Base-by-base conservation (phyloP, 257 asterid species). In the Solanum appendiculatum region DNA sequence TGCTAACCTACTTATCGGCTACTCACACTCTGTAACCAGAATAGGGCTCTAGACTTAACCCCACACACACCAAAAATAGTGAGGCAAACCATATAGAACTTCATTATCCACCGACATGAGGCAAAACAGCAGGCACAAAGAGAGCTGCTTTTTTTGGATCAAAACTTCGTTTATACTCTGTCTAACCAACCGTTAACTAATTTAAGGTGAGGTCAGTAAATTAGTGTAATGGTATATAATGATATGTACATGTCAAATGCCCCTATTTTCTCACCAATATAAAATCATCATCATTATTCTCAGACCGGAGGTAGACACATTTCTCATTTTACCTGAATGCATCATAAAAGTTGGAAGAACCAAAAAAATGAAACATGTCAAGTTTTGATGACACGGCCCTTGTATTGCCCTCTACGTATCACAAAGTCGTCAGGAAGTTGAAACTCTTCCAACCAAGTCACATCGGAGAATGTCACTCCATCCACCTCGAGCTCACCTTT, bases 401-500 rank as follows among this genome's bases (percentile, higher is more conserved):
- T 96, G 94, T 97, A 97, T 91, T 90, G 97, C 73, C 97, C 99
- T 92, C 98, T 96, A 91, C 94, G 93, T 86, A 97, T 89, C 87
- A 96, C 98, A 86, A 96, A 96, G 89, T 96, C 95, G 56, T 97
- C 99, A 2, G 99, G 98, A 40, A 95, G 98, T 89, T 90, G 98
- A 88, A 89, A 91, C 93, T 96, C 98, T 91, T 95, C 98, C 89
- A 97, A 94, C 99, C 99, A 97, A 82, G 94, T 89, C 87, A 97
- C 72, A 68, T 95, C 93, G 7, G 99, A 91, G 69, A 90, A 44
- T 18, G 92, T 86, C 87, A 78, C 95, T 83, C 98, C 99, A 23
- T 96, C 96, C 87, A 94, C 95, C 92, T 95, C 98, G 33, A 96
- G 88, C 6, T 91, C 86, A 88, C 92, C 99, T 97, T 89, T 2